A percentile compares a stretch with the other conserved stretches of the same genome.
Evolutionary conservation across 345 rosid species (phyloP).

Genomic region (Hypericum androsaemum): DNA sequence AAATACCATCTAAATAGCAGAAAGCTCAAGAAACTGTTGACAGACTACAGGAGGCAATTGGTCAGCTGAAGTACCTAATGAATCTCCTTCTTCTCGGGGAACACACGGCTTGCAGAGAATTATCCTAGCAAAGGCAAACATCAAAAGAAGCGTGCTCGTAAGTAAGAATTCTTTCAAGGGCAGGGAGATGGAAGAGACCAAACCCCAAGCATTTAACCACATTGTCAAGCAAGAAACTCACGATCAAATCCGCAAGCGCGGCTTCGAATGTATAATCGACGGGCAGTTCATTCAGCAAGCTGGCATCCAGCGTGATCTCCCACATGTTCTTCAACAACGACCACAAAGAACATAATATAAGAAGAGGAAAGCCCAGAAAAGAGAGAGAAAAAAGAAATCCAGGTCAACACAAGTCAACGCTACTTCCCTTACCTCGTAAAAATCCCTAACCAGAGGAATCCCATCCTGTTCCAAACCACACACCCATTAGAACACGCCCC

Average conservation of each 20-base stretch:
- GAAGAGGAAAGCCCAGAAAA: background rate
- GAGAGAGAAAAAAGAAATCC: background rate
- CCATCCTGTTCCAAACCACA: slow-evolving; percentile 37
- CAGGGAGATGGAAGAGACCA: background rate
- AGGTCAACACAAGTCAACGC: background rate
- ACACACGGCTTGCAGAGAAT: slow-evolving; percentile 82
- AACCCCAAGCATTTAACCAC: background rate
- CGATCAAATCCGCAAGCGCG: slow-evolving; percentile 69
- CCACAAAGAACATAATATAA: slow-evolving; percentile 5
- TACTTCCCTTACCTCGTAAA: slow-evolving; percentile 39
- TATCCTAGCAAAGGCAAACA: slow-evolving; percentile 36
- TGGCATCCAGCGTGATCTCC: slow-evolving; percentile 71
- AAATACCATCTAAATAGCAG: background rate
- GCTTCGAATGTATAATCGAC: slow-evolving; percentile 56
- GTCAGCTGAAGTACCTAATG: slow-evolving; percentile 37
- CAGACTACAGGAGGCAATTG: too few relatives aligned
- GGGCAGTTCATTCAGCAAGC: slow-evolving; percentile 43
- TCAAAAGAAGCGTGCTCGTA: slow-evolving; percentile 4
- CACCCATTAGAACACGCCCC: too few relatives aligned
- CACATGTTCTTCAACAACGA: slow-evolving; percentile 49
- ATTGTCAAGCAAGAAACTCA: slow-evolving; percentile 17
- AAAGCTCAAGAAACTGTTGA: too few relatives aligned
- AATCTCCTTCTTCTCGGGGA: slow-evolving; percentile 24
- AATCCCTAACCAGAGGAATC: slow-evolving; percentile 15
- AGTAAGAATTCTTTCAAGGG: background rate